These are phyloP conservation scores for Xylaria telfairii DNA, from an alignment of 495 filamentous ascomycete species.

Conservation along the genomic window DNA sequence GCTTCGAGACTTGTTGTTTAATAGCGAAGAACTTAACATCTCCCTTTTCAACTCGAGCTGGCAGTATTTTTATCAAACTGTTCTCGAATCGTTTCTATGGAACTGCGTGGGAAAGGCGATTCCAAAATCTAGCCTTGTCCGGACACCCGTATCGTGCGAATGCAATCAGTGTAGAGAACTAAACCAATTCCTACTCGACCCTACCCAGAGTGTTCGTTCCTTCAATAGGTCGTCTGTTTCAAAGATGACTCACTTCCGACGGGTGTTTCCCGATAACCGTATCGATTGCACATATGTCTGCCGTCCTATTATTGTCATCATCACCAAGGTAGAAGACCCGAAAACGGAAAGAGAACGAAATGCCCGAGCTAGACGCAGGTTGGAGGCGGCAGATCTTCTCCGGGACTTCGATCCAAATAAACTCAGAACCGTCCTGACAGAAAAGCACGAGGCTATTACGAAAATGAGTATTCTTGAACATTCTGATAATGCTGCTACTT, in stretches of 20 bases:
- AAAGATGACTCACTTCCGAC: background rate
- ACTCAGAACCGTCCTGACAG: background rate
- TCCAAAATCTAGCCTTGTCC: background rate
- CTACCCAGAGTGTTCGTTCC: background rate
- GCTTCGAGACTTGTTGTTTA: background rate
- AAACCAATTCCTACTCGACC: background rate
- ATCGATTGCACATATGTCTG: background rate
- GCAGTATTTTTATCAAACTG: slow-evolving; percentile 26
- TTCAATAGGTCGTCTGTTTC: background rate
- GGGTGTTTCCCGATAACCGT: background rate
- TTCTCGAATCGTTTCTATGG: slow-evolving; percentile 29
- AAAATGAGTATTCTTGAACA: background rate
- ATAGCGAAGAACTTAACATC: slow-evolving; percentile 44
- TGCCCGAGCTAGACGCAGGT: background rate
- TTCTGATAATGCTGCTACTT: background rate
- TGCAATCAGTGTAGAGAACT: background rate
- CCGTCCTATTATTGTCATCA: background rate
- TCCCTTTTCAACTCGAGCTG: slow-evolving; percentile 21
- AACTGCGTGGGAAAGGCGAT: slow-evolving; percentile 28
- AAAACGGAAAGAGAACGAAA: background rate
- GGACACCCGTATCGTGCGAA: background rate
- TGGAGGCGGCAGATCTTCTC: background rate
- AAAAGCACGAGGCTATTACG: background rate
- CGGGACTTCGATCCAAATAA: background rate
- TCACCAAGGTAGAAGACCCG: background rate